These are phyloP conservation scores for Leucaena leucocephala DNA, from an alignment of 306 rosid species.

Conservation along the genomic window DNA sequence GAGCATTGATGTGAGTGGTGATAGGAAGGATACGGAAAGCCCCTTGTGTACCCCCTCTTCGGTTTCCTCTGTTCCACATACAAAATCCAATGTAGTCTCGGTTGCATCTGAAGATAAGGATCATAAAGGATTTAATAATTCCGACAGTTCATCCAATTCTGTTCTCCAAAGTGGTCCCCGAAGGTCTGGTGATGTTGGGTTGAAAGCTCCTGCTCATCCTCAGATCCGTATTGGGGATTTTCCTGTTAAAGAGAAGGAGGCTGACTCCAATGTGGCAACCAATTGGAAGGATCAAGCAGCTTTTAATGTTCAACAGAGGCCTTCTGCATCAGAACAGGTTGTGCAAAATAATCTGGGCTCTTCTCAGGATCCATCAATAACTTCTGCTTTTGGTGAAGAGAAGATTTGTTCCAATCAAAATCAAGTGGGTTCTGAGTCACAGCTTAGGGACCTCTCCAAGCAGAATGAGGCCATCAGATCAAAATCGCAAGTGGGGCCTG, in stretches of 20 bases:
- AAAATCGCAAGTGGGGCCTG: slow-evolving; percentile 46
- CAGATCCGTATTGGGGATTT: slow-evolving; percentile 23
- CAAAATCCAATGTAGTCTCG: slow-evolving; percentile 29
- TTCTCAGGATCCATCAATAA: slow-evolving; percentile 45
- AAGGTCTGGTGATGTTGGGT: slow-evolving; percentile 34
- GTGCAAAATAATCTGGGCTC: slow-evolving; percentile 52
- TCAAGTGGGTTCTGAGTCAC: slow-evolving; percentile 39
- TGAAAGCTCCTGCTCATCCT: slow-evolving; percentile 42
- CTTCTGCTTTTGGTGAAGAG: slow-evolving; percentile 31
- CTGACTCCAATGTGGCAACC: slow-evolving; percentile 31
- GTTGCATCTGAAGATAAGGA: slow-evolving; percentile 48
- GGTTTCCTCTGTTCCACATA: slow-evolving; percentile 44
- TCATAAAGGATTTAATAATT: slow-evolving; percentile 38
- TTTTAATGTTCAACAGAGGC: slow-evolving; percentile 39
- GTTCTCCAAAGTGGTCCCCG: slow-evolving; percentile 35
- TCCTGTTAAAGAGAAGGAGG: slow-evolving; percentile 42
- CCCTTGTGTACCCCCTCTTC: slow-evolving; percentile 69
- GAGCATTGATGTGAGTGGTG: slow-evolving; percentile 86
- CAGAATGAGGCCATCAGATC: slow-evolving; percentile 41
- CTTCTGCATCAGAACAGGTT: slow-evolving; percentile 41
- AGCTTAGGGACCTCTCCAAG: slow-evolving; percentile 35
- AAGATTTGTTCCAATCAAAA: slow-evolving; percentile 38
- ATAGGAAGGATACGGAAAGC: slow-evolving; percentile 70
- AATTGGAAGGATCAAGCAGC: slow-evolving; percentile 50
- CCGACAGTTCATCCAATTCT: slow-evolving; percentile 27